Evolutionary conservation across 805 yeast genomes (phyloP), one percentile per base, ranked within the genome.

Genomic region (Zygosaccharomyces kombuchaensis): DNA sequence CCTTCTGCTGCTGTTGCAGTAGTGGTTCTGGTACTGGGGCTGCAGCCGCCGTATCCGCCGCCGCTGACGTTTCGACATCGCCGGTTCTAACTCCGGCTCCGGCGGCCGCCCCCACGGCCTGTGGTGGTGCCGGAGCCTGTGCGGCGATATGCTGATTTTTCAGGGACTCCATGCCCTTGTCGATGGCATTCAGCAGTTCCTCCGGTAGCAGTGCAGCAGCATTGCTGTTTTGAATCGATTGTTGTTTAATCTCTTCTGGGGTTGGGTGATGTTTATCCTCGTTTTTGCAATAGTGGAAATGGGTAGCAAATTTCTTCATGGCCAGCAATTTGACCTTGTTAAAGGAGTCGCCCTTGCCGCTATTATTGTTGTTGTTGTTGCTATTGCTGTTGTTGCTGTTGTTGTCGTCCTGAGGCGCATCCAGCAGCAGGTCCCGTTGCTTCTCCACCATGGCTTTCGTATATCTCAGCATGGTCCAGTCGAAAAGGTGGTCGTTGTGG

Each of bases 401-500:
- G 22, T n/a, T 25, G 19, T 43, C 40, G 17, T 49, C 53, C 22
- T 38, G 41, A 27, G 41, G 41, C 6, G 41, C 16, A 38, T 45
- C 53, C 42, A 45, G 35, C 9, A 56, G 44, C 22, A 53, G 25
- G 26, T 53, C 53, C 32, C 55, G 53, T 44, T 61, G 68, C 40
- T 62, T 63, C 44, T 60, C 67, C 26, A 59, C 63, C 63, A 60
- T 64, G 38, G 63, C 69, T 58, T 60, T 66, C 50, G 61, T 66
- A 53, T 64, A 63, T 43, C 67, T 60, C 32, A 62, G 52, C 57
- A 89, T 79, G 23, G 96, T 91, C 99, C 99, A 91, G 69, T 91
- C 99, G 68, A 89, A 91, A 17, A 93, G 81, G 67, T 89, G 91
- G 69, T 91, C 98, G 67, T 90, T 91, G 57, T 84, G 81, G 67